Evolutionary conservation across 441 rosid genomes (phyloP), one percentile per base, ranked within the genome.

Genomic region (Arabidopsis hybrid): DNA sequence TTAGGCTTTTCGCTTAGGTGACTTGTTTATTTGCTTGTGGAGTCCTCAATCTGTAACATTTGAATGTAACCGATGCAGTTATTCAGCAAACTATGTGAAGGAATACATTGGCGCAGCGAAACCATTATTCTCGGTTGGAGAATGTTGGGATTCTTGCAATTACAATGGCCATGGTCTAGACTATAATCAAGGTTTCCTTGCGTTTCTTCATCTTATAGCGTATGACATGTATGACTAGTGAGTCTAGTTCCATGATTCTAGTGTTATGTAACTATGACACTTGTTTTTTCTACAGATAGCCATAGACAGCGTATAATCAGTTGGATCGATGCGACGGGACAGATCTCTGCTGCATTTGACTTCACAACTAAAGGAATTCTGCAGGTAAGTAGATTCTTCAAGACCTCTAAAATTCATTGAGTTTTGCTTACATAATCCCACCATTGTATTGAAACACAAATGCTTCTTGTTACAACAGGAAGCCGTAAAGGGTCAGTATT

Each of bases 361-460:
- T 95, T 92, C 87, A 95, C 99, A 61, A 89, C 96, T 9, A 89
- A 91, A 76, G 96, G 95, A 77, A 89, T 95, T 56, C 93, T 95
- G 67, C 96, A 91, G 95, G 98, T 92, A 49, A 50, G 1, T 45
- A 6, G 16, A 43, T 56, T 62, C 46, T 53, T 56, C 26, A n/a
- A 32, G 40, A 32, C 39, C 43, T 43, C 2, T 13, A 1, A 8
- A 39, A 39, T 39, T 39, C 42, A 39, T 39, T 2, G 12, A 39
- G 47, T 52, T 39, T 39, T 13, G 4, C 17, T 40, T 16, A 35
- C 32, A 17, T 0, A 32, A 40, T 49, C 4, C n/a, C 1, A 6
- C n/a, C 38, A 60, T 74, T 49, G 43, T 72, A 50, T 32, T 16
- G 58, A 64, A 39, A 13, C 46, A 21, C 36, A 65, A 42, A 13